Evolutionary conservation across 2,329 filamentous ascomycete genomes (phyloP).

Genomic region (Botrytis aclada): DNA sequence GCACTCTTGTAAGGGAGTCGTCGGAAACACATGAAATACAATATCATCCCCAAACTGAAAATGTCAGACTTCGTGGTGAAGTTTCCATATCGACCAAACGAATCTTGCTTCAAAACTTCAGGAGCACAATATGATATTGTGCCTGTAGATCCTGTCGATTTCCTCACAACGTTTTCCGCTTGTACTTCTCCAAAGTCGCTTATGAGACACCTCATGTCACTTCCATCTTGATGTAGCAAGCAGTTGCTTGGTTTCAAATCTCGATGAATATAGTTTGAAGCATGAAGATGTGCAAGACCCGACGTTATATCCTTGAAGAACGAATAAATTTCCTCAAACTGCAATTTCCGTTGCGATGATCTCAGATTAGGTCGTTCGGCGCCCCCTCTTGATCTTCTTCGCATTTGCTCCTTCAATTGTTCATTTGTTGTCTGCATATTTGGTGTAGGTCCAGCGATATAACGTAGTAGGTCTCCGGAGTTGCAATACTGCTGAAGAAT

Average conservation of each 20-base stretch:
- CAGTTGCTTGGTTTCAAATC: conserved; percentile 97
- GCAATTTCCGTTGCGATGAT: conserved; percentile 41
- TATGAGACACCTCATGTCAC: conserved; percentile 75
- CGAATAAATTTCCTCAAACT: conserved; percentile 92
- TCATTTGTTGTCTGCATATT: conserved; percentile 68
- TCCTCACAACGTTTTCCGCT: conserved; percentile 73
- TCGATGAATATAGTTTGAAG: conserved; percentile 89
- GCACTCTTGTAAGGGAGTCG: conserved; percentile 80
- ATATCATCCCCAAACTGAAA: conserved; percentile 97
- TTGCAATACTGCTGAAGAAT: conserved; percentile 99
- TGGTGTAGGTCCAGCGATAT: conserved; percentile 68
- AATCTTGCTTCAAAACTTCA: conserved; percentile 74
- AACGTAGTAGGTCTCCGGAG: conserved; percentile 81
- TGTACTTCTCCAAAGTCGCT: conserved; percentile 99
- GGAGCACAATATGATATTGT: conserved; percentile 98
- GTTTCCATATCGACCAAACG: conserved; percentile 74
- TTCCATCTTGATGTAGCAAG: conserved; percentile 72
- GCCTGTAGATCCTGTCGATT: conserved; percentile 87
- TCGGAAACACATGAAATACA: conserved; percentile 97
- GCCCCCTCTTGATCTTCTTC: conserved; percentile 70
- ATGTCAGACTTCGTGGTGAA: conserved; percentile 97
- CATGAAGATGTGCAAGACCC: conserved; percentile 84
- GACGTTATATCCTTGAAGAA: conserved; percentile 95
- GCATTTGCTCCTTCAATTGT: conserved; percentile 81
- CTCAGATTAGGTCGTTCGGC: conserved; percentile 51